Percentiles rank a stretch among this genome's conserved stretches.
phyloP scores from a whole-genome alignment of 306 rosid species.

The Trifolium subterraneum region DNA sequence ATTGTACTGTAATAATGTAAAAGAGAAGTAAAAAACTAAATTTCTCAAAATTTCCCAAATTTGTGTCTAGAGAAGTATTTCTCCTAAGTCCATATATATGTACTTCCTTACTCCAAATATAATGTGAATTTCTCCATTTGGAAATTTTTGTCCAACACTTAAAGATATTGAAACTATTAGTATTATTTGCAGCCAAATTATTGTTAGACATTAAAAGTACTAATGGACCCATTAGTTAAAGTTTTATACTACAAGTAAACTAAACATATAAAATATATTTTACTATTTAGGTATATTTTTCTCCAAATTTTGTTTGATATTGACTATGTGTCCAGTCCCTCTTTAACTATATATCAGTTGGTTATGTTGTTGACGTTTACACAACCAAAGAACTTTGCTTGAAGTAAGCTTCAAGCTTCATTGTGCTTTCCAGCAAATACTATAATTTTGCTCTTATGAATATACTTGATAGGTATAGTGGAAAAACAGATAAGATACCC shows the following conservation, averaged over 20 bases:
- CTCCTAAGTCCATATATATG: not conserved
- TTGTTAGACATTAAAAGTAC: not conserved
- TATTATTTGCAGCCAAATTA: constrained; percentile 6
- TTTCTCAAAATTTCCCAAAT: too few species aligned
- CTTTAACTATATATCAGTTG: constrained; percentile 29
- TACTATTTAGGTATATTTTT: not conserved
- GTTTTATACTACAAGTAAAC: not conserved
- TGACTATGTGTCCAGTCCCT: constrained; percentile 30
- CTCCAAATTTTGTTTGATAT: constrained; percentile 29
- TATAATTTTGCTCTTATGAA: not conserved
- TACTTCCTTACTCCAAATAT: not conserved
- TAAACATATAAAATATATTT: not conserved
- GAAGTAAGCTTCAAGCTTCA: constrained; percentile 53
- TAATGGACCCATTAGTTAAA: not conserved
- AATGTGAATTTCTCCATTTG: not conserved
- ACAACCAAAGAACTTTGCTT: constrained; percentile 56
- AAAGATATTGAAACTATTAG: not conserved
- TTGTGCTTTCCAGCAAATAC: constrained; percentile 23
- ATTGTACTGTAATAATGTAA: not conserved
- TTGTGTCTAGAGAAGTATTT: too few species aligned
- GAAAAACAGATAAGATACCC: constrained; percentile 30
- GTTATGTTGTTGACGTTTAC: constrained; percentile 52
- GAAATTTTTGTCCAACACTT: not conserved
- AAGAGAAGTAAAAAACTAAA: too few species aligned
- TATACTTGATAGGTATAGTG: constrained; percentile 15